These are phyloP conservation scores for Hypoxylon sp. DNA, from an alignment of 2,329 filamentous ascomycete genomes.

Conservation along the genomic window DNA sequence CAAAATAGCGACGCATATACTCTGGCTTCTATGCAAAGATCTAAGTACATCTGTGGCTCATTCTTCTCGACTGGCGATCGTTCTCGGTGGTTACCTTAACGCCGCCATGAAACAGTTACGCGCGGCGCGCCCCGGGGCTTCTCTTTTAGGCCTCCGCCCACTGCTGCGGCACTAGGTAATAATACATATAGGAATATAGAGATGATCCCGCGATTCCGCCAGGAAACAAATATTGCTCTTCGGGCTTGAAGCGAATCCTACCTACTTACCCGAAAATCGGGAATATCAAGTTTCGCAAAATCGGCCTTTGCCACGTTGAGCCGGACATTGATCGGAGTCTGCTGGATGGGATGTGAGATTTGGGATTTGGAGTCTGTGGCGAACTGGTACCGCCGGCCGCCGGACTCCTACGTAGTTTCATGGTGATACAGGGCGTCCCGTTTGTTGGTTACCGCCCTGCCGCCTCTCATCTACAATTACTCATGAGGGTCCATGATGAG, in stretches of 20 bases:
- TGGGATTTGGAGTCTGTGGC: neutral
- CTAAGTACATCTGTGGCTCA: too few species aligned
- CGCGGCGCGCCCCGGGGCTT: too few species aligned
- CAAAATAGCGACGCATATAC: neutral
- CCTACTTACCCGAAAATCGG: neutral
- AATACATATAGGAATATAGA: too few species aligned
- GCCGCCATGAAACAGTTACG: too few species aligned
- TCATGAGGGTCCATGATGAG: too few species aligned
- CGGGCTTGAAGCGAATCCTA: neutral
- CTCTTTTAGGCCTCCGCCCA: too few species aligned
- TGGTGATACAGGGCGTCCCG: neutral
- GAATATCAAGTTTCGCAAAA: neutral
- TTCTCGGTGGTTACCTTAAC: too few species aligned
- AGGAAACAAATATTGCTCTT: neutral
- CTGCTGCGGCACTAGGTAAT: too few species aligned
- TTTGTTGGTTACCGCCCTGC: neutral
- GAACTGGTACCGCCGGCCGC: neutral
- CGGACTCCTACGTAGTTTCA: neutral
- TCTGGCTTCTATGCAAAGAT: too few species aligned
- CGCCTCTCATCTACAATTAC: too few species aligned
- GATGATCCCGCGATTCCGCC: too few species aligned
- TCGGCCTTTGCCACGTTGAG: neutral
- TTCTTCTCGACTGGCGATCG: too few species aligned
- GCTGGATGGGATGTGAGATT: neutral
- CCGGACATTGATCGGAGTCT: neutral